Base-by-base conservation (phyloP, 2,329 filamentous ascomycete genomes). In the Geosmithia flava region DNA sequence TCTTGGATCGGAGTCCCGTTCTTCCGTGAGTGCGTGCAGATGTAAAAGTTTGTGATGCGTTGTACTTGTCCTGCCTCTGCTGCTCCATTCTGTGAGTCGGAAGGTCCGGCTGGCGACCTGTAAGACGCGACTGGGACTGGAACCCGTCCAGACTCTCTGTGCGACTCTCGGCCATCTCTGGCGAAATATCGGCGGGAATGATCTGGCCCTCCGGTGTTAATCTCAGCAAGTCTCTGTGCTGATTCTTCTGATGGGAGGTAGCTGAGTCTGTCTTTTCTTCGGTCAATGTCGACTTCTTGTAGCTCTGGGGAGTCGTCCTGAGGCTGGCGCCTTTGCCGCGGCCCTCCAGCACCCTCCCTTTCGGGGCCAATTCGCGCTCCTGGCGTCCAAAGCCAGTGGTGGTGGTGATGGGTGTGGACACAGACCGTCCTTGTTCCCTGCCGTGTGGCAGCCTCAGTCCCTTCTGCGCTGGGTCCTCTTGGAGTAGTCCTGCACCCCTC, bases 401-500 rank as follows among this genome's bases (percentile, higher is more conserved):
- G 76, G 59, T 80, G 76, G 55, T 81, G 75, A 55, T 81, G 77
- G 53, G 71, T 76, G 58, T 80, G 76, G 50, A 78, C 54, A 55
- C 76, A 78, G 53, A 74, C 47, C 48, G 44, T 53, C 59, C 46
- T 50, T 51, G 41, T 45, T 53, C 57, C 47, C 55, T 53, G 48
- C 45, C 49, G 17, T 27, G 58, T 53, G 19, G 53, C 48, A 23
- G 48, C 54, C 42, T 57, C 50, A 48, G 50, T 52, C 58, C 58
- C 56, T 6, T 48, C 50, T 43, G 49, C 44, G 27, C 53, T 52
- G 29, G n/a, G 15, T 2, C 19, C 16, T 15, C 13, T 27, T 5
- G 23, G 8, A 8, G 23, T 41, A 17, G 29, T 16, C 13, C 4
- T 6, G 3, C 7, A 13, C 13, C 27, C 20, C 33, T 30, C 29